These are phyloP conservation scores for Ustilago tritici DNA, from an alignment of 1,284 basidiomycete genomes.

Conservation along the genomic window DNA sequence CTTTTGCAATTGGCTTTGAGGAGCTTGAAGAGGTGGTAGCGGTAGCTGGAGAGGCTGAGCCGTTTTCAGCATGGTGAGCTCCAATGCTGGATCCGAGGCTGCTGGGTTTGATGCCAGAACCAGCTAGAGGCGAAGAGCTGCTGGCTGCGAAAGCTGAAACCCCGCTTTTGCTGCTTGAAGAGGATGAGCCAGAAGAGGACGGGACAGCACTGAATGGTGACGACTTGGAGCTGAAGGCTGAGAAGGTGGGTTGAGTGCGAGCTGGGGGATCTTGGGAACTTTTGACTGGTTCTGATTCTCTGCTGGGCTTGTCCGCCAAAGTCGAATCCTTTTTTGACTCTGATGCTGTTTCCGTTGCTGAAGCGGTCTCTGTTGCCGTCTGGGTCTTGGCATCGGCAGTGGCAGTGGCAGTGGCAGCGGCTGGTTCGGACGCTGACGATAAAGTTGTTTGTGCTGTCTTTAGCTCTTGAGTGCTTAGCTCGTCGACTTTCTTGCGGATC, in stretches of 20 bases:
- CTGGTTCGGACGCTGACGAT: neutral
- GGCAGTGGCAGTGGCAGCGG: neutral
- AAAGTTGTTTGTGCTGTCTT: conserved; percentile 7
- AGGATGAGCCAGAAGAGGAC: conserved; percentile 43
- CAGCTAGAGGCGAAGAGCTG: conserved; percentile 24
- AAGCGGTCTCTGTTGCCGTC: neutral
- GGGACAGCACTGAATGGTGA: conserved; percentile 50
- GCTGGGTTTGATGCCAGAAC: conserved; percentile 44
- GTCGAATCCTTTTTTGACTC: neutral
- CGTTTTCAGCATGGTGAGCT: conserved; percentile 29
- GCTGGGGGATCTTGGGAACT: conserved; percentile 23
- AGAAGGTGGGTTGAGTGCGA: conserved; percentile 52
- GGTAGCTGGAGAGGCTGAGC: conserved; percentile 19
- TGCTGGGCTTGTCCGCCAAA: neutral
- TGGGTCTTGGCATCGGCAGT: conserved; percentile 4
- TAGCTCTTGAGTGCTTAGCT: conserved; percentile 55
- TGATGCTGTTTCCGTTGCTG: conserved; percentile 1
- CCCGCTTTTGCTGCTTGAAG: conserved; percentile 15
- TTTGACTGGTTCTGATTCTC: conserved; percentile 11
- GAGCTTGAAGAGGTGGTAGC: conserved; percentile 3
- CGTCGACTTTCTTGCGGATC: conserved; percentile 58
- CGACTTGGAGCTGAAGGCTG: conserved; percentile 54
- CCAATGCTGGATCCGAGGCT: conserved; percentile 48
- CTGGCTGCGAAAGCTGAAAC: conserved; percentile 33
- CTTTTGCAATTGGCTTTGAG: conserved; percentile 34